Conservation (phyloP, 2,329 filamentous ascomycete genomes). For the Xenoacremonium recifei region DNA sequence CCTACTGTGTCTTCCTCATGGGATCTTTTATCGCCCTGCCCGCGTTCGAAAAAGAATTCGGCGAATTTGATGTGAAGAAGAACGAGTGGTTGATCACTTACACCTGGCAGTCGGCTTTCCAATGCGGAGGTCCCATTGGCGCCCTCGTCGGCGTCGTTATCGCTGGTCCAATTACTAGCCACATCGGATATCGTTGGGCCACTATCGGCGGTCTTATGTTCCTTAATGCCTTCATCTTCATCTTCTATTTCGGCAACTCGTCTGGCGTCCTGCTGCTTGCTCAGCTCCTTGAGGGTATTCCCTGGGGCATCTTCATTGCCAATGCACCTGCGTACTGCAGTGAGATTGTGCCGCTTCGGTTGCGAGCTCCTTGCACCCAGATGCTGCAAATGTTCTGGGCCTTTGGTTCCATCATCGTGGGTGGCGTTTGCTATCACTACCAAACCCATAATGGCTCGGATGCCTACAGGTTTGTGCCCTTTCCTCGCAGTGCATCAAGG, state of each 20-base stretch:
- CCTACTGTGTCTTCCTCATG: slow-evolving; percentile 48
- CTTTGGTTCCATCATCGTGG: slow-evolving; percentile 59
- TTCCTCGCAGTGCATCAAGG: slow-evolving; percentile 21
- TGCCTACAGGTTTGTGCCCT: slow-evolving; percentile 18
- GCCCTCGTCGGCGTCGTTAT: slow-evolving; percentile 36
- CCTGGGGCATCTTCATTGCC: slow-evolving; percentile 63
- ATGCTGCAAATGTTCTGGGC: slow-evolving; percentile 66
- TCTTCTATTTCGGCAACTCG: slow-evolving; percentile 54
- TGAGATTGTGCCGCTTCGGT: slow-evolving; percentile 57
- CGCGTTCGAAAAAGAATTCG: slow-evolving; percentile 37
- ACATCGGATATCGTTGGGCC: slow-evolving; percentile 36
- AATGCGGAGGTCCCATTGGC: slow-evolving; percentile 32
- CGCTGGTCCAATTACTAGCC: slow-evolving; percentile 36
- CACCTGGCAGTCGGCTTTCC: slow-evolving; percentile 39
- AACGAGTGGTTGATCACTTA: slow-evolving; percentile 35
- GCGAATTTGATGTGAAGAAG: slow-evolving; percentile 22
- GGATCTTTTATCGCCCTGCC: slow-evolving; percentile 44
- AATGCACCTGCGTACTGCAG: slow-evolving; percentile 60
- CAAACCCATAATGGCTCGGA: slow-evolving; percentile 25
- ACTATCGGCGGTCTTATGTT: slow-evolving; percentile 35
- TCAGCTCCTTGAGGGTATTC: slow-evolving; percentile 59
- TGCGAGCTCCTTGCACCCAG: slow-evolving; percentile 56
- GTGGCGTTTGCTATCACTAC: slow-evolving; percentile 52
- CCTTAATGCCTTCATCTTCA: slow-evolving; percentile 39
- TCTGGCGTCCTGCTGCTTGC: slow-evolving; percentile 43